phyloP scores from a whole-genome alignment of 805 yeast species.

The Lipomyces mesembrius region DNA sequence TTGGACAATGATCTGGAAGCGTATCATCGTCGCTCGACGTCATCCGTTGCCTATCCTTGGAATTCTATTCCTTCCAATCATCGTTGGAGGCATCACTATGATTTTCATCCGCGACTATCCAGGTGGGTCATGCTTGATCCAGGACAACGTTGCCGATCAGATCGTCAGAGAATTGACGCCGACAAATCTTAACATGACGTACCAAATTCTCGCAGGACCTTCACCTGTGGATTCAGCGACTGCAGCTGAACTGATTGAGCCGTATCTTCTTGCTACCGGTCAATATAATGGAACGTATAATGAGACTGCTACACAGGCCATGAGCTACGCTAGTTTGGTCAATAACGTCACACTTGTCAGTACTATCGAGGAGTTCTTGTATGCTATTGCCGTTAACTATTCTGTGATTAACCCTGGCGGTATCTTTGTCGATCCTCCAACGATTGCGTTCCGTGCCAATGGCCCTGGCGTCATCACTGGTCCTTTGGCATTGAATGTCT shows the following conservation, averaged over 20 bases:
- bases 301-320: slow-evolving; percentile 23
- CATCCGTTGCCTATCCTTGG: slow-evolving; percentile 43
- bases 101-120: slow-evolving; percentile 34
- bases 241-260: slow-evolving; percentile 27
- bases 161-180: slow-evolving; percentile 29
- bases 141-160: slow-evolving; percentile 37
- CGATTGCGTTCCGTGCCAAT: slow-evolving; percentile 43
- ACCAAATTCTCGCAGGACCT: slow-evolving; percentile 32
- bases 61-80: slow-evolving; percentile 42
- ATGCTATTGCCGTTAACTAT: slow-evolving; percentile 38
- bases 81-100: slow-evolving; percentile 42
- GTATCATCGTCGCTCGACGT: slow-evolving; percentile 41
- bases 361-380: slow-evolving; percentile 38
- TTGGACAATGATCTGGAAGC: slow-evolving; percentile 43
- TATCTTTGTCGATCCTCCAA: slow-evolving; percentile 39
- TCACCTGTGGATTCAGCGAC: slow-evolving; percentile 35
- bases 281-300: slow-evolving; percentile 23
- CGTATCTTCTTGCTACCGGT: slow-evolving; percentile 21
- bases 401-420: slow-evolving; percentile 45
- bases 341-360: slow-evolving; percentile 34
- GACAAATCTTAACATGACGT: slow-evolving; percentile 12
- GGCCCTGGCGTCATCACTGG: slow-evolving; percentile 39
- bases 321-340: slow-evolving; percentile 17
- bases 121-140: slow-evolving; percentile 33
- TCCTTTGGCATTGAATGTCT: slow-evolving; percentile 41